Percentiles rank a stretch among this genome's conserved stretches.
These are phyloP conservation scores for Chrysanthemum makinoi DNA, from an alignment of 129 eudicot species.

Conservation along the genomic window DNA sequence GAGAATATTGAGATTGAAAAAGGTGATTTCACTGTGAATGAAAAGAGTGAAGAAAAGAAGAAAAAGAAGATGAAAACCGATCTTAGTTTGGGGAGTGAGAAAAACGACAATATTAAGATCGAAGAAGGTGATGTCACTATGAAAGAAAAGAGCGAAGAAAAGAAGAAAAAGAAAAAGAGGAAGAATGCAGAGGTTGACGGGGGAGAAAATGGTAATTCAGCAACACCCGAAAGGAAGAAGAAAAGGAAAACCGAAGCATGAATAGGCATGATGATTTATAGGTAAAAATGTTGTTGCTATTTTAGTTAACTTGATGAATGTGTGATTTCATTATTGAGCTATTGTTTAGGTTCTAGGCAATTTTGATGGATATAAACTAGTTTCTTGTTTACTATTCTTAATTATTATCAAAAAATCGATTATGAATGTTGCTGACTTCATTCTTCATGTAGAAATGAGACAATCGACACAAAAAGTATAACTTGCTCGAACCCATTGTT, in stretches of 20 bases:
- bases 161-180: constrained; percentile 35
- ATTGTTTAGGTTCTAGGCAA: constrained; percentile 20
- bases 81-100: constrained; percentile 25
- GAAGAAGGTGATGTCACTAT: constrained; percentile 8
- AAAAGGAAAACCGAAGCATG: constrained; percentile 29
- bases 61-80: constrained; percentile 23
- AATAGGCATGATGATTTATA: constrained; percentile 11
- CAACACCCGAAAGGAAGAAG: constrained; percentile 23
- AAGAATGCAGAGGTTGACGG: constrained; percentile 30
- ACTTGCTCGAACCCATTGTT: no score
- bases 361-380: constrained; percentile 27
- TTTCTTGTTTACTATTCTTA: constrained; percentile 14
- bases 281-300: constrained; percentile 26
- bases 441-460: neutral
- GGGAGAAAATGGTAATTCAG: constrained; percentile 20
- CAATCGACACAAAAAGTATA: no score
- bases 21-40: neutral
- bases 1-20: neutral
- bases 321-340: constrained; percentile 15
- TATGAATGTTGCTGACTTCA: constrained; percentile 14
- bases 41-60: constrained; percentile 25
- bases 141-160: constrained; percentile 25
- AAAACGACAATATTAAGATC: neutral
- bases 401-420: neutral
- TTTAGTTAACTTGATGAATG: neutral